phyloP scores from a whole-genome alignment of 202 grass and related monocot genomes.

The Elaeis oleifera region DNA sequence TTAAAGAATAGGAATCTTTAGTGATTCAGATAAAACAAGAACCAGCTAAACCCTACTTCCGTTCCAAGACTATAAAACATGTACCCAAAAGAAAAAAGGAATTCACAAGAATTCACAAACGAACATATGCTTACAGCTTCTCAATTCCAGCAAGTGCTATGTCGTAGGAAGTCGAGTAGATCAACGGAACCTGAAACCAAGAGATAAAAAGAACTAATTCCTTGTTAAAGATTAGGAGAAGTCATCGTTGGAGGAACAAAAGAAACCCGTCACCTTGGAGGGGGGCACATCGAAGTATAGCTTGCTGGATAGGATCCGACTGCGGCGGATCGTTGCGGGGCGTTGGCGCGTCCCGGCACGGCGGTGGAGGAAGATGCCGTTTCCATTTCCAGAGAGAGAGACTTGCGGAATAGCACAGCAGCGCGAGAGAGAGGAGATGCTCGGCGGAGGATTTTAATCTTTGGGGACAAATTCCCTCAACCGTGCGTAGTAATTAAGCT shows the following conservation, averaged over 20 bases:
- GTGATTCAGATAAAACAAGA: too few species aligned
- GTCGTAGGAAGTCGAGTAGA: slow-evolving; percentile 75
- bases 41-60: too few species aligned
- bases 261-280: slow-evolving; percentile 47
- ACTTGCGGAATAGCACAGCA: slow-evolving; percentile 13
- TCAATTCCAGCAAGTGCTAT: slow-evolving; percentile 78
- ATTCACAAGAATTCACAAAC: too few species aligned
- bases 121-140: slow-evolving; percentile 59
- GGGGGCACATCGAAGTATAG: slow-evolving; percentile 73
- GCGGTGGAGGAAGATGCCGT: background rate
- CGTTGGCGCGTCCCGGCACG: slow-evolving; percentile 4
- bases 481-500: too few species aligned
- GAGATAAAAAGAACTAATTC: background rate
- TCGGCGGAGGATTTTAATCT: too few species aligned
- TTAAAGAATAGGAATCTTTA: too few species aligned
- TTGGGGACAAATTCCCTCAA: too few species aligned
- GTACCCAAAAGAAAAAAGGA: too few species aligned
- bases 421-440: background rate
- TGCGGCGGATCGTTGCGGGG: slow-evolving; percentile 33
- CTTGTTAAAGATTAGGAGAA: slow-evolving; percentile 9
- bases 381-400: slow-evolving; percentile 6
- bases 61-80: too few species aligned
- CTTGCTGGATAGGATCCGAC: slow-evolving; percentile 83
- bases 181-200: slow-evolving; percentile 48
- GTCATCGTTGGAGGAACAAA: background rate